These are phyloP conservation scores for Pleurozium schreberi DNA, from an alignment of 225 moss, liverwort and hornwort species.

Conservation along the genomic window DNA sequence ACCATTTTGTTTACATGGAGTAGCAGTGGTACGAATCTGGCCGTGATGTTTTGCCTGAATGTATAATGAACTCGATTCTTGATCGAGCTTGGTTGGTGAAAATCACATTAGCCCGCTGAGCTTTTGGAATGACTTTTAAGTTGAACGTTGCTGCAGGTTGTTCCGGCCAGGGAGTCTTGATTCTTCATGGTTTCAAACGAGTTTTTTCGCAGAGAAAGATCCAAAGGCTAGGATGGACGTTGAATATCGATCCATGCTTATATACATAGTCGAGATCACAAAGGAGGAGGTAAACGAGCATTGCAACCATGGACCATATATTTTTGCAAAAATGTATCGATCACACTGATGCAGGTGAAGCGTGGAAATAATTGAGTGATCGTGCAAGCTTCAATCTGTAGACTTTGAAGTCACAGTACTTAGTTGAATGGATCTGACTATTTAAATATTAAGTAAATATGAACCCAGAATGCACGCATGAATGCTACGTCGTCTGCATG, in stretches of 20 bases:
- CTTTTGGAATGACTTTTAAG: not conserved
- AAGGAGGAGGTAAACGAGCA: not conserved
- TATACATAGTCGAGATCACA: not conserved
- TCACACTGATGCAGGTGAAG: not conserved
- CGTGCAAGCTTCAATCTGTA: not conserved
- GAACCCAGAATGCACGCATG: too few relatives aligned
- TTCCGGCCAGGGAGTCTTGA: not conserved
- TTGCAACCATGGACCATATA: not conserved
- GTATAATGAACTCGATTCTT: not conserved
- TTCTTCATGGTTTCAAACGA: not conserved
- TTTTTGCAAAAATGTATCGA: not conserved
- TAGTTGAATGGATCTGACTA: too few relatives aligned
- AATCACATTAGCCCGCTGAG: not conserved
- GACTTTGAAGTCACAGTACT: not conserved
- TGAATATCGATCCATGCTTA: not conserved
- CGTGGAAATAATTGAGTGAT: not conserved
- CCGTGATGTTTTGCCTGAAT: not conserved
- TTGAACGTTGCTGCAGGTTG: not conserved
- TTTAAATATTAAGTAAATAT: too few relatives aligned
- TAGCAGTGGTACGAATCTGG: not conserved
- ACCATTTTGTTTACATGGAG: not conserved
- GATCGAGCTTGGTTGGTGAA: not conserved
- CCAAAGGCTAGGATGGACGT: not conserved
- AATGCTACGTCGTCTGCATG: too few relatives aligned
- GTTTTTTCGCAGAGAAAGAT: not conserved